Evolutionary conservation across 441 rosid species (phyloP), one percentile per base, ranked within the genome.

Genomic region (Populus hybrid): DNA sequence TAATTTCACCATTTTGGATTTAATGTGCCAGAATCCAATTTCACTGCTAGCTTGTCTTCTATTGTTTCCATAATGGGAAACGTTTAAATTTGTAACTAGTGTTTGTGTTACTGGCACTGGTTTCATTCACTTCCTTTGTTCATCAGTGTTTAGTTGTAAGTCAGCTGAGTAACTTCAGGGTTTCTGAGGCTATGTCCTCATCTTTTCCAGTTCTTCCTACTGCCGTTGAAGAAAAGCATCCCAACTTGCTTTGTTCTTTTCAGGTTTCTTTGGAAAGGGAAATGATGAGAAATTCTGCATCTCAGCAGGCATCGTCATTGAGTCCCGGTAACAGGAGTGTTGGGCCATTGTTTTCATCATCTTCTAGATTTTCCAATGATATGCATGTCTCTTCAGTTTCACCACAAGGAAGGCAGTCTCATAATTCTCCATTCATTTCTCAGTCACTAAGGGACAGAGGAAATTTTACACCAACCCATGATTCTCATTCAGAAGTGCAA

Each of bases 241-340:
- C 82, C 33, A 84, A 84, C 53, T 81, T 83, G 69, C 84, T 86
- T 45, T 81, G 76, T 67, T 73, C 85, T 69, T 87, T 86, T 78
- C 88, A 80, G 89, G 84, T 81, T 81, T 81, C 87, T 74, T 80
- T 87, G 53, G 90, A 82, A 83, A 83, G 83, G 83, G 89, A 87
- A 80, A 76, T 78, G 68, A 86, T 85, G 84, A 82, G 78, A 74
- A 81, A 82, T 66, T 81, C 88, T 1, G 21, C 79, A 59, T 45
- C 81, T 14, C 85, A 81, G 64, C 88, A 88, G 67, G 82, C 81
- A 76, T 70, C 86, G 81, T 82, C 89, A 56, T 69, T 88, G 53
- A 86, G 76, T 72, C 75, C 88, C 64, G 79, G 74, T 29, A 83
- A 84, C 21, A 71, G 72, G 66, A 80, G 83, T 9, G 74, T 71